Evolutionary conservation across 352 stramenopile genomes (phyloP), one percentile per base, ranked within the genome.

Genomic region (Globisporangium takayamanum): DNA sequence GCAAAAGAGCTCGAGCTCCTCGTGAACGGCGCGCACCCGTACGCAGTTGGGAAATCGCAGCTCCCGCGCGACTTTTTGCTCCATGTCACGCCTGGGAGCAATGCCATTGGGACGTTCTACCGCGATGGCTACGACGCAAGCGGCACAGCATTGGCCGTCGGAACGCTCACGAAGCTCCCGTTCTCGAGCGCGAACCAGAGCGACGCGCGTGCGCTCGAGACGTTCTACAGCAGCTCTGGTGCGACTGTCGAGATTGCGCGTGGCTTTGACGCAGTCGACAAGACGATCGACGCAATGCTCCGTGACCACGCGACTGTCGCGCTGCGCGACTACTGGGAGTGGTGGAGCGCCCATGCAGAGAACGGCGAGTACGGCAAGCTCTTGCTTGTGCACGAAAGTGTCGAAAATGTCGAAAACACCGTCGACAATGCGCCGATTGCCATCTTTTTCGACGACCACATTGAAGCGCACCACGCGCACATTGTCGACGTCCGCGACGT

Each of bases 291-390:
- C 15, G 48, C 28, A 1, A 76, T 83, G 74, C 44, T 80, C 18
- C 8, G 57, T 30, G 26, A 64, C 4, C 59, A 55, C 5, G 63
- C 76, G 46, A 87, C 70, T 28, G 61, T 92, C 25, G 84, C 78
- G 7, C 67, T 94, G 51, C 80, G 84, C 54, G 84, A 94, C 57
- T 92, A 92, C 66, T 93, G 78, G 77, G 84, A 93, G 64, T 92
- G 81, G 80, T 93, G 84, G 84, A 89, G 80, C 46, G 74, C 80
- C 4, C 84, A 94, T 59, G 84, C 79, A 30, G 84, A 94, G 59
- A 60, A 71, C 44, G 72, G 68, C 37, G 78, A 90, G 59, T 92
- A 89, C 62, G 84, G 84, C 53, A 94, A 91, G 60, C 56, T 91
- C 28, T 62, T 92, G 59, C 62, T 93, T 0, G 60, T 93, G 12